Percentiles rank a stretch among this genome's conserved stretches.
Evolutionary conservation across 257 asterid species (phyloP).

Genomic region (Nicotiana undulata): DNA sequence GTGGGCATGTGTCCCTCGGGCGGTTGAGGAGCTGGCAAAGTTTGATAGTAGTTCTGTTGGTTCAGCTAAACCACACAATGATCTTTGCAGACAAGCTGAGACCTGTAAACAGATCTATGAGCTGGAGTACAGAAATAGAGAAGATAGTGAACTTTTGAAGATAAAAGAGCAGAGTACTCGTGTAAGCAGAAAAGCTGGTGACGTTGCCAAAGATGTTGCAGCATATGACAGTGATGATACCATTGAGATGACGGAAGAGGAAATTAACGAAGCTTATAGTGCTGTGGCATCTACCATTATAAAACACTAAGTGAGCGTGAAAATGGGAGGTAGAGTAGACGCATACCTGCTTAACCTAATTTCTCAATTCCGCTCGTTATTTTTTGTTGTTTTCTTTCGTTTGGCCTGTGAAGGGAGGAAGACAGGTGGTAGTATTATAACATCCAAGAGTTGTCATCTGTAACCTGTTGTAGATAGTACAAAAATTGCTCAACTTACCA

Average conservation of each 20-base stretch:
- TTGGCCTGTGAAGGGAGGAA: too few species aligned
- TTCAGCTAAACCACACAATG: slow-evolving; percentile 25
- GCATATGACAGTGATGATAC: slow-evolving; percentile 75
- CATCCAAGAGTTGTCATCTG: background rate
- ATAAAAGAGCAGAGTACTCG: slow-evolving; percentile 21
- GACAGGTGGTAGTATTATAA: too few species aligned
- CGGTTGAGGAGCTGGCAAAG: slow-evolving; percentile 68
- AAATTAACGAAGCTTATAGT: slow-evolving; percentile 63
- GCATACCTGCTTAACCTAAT: background rate
- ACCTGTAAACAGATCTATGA: slow-evolving; percentile 63
- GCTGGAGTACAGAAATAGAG: slow-evolving; percentile 51
- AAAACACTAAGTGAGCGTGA: background rate
- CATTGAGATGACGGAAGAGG: slow-evolving; percentile 95
- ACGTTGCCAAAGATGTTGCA: slow-evolving; percentile 13
- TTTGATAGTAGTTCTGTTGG: slow-evolving; percentile 18
- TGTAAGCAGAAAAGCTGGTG: slow-evolving; percentile 16
- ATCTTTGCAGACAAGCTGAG: slow-evolving; percentile 57
- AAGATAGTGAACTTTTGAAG: slow-evolving; percentile 17
- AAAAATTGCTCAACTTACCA: background rate
- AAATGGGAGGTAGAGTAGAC: background rate
- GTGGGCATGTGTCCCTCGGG: slow-evolving; percentile 81
- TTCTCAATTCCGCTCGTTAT: background rate
- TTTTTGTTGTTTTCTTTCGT: background rate
- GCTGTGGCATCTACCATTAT: slow-evolving; percentile 22
- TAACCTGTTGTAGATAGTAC: background rate